Evolutionary conservation across 768 basidiomycete species (phyloP).

Genomic region (Agaricus sinodeliciosus): DNA sequence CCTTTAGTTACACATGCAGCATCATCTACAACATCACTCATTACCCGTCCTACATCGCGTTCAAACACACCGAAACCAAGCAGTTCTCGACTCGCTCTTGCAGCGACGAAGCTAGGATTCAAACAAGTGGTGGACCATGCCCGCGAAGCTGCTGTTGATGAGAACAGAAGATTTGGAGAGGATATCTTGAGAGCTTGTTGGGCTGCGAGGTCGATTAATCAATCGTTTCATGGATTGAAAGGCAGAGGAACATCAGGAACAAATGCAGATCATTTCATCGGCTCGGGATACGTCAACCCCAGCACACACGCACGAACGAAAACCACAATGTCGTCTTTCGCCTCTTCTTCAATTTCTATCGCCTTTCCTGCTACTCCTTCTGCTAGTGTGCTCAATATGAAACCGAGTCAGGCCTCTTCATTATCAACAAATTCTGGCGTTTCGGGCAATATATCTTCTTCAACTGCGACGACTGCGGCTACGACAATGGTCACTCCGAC

Average conservation of each 20-base stretch:
- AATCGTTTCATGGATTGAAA: constrained; percentile 3
- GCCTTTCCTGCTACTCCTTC: background rate
- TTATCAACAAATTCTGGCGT: background rate
- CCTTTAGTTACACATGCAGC: constrained; percentile 20
- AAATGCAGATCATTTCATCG: constrained; percentile 9
- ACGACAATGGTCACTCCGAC: constrained; percentile 20
- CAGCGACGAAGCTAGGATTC: constrained; percentile 39
- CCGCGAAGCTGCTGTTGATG: constrained; percentile 42
- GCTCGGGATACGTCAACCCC: background rate
- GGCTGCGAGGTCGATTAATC: constrained; percentile 42
- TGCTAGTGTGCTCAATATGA: background rate
- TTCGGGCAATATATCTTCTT: background rate
- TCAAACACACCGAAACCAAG: constrained; percentile 18
- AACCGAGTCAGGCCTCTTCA: background rate
- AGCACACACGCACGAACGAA: background rate
- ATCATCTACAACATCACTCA: constrained; percentile 9
- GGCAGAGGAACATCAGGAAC: constrained; percentile 16
- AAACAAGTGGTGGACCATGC: constrained; percentile 62
- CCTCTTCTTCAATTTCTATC: background rate
- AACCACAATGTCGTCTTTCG: constrained; percentile 1
- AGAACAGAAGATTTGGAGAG: constrained; percentile 42
- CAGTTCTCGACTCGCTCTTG: constrained; percentile 8
- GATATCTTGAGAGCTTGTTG: constrained; percentile 54
- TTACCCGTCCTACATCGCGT: constrained; percentile 17
- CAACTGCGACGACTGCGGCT: constrained; percentile 1